phyloP scores from a whole-genome alignment of 768 basidiomycete species.

The Tricholoma terreum region DNA sequence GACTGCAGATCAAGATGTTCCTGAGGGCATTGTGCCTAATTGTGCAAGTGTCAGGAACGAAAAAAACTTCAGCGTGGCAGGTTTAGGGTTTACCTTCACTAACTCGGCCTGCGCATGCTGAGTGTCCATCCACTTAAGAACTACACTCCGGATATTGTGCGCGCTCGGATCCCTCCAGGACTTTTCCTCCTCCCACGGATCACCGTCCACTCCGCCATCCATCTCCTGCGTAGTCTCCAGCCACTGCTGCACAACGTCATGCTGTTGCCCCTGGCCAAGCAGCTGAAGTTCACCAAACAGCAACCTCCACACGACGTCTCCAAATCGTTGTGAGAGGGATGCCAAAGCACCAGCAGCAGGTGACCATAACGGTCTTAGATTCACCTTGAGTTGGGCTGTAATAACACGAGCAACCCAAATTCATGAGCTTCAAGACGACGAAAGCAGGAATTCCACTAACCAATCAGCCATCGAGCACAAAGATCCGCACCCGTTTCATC shows the following conservation, averaged over 20 bases:
- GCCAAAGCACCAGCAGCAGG: slow-evolving; percentile 71
- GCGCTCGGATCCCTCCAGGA: slow-evolving; percentile 76
- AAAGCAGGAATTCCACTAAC: slow-evolving; percentile 34
- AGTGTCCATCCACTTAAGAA: slow-evolving; percentile 47
- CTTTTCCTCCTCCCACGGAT: slow-evolving; percentile 67
- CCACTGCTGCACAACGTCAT: slow-evolving; percentile 2
- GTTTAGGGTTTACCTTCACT: slow-evolving; percentile 27
- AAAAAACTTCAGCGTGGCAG: not conserved
- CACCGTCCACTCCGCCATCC: slow-evolving; percentile 31
- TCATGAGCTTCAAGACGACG: not conserved
- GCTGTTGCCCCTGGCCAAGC: slow-evolving; percentile 15
- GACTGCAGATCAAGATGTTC: slow-evolving; percentile 70
- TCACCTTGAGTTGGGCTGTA: slow-evolving; percentile 88
- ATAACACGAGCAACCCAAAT: not conserved
- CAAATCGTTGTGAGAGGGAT: slow-evolving; percentile 50
- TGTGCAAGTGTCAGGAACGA: not conserved
- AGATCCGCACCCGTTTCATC: slow-evolving; percentile 60
- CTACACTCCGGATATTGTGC: slow-evolving; percentile 51
- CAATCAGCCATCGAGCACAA: slow-evolving; percentile 69
- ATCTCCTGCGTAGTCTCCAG: slow-evolving; percentile 9
- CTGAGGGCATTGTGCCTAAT: slow-evolving; percentile 28
- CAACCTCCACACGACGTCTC: slow-evolving; percentile 68
- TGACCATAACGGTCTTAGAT: slow-evolving; percentile 86
- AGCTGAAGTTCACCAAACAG: slow-evolving; percentile 43
- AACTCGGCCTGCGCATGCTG: slow-evolving; percentile 24